These are phyloP conservation scores for Mucor saturninus DNA, from an alignment of 371 early-diverging fungal species.

Conservation along the genomic window DNA sequence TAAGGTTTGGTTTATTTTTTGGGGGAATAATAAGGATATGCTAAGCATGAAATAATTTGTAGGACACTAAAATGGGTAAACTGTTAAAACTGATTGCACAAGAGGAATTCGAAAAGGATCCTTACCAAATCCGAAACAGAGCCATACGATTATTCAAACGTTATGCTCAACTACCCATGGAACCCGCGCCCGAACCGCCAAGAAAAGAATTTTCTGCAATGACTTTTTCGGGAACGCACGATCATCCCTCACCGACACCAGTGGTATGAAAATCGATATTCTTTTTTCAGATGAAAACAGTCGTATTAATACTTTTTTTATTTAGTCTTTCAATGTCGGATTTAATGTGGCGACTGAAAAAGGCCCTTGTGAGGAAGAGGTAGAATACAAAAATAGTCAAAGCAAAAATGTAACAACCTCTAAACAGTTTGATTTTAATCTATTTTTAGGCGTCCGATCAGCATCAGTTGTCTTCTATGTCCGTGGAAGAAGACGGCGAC, in stretches of 20 bases:
- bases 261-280: too few relatives aligned
- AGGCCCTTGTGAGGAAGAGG: too few relatives aligned
- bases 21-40: background rate
- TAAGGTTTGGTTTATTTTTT: slow-evolving; percentile 23
- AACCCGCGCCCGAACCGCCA: background rate
- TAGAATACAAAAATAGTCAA: too few relatives aligned
- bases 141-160: slow-evolving; percentile 37
- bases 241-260: too few relatives aligned
- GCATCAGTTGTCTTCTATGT: background rate
- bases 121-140: slow-evolving; percentile 34
- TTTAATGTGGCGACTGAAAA: too few relatives aligned
- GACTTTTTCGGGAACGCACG: background rate
- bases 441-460: background rate
- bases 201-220: slow-evolving; percentile 15
- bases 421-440: background rate
- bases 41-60: background rate
- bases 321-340: too few relatives aligned
- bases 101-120: slow-evolving; percentile 42
- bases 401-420: too few relatives aligned
- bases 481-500: slow-evolving; percentile 26
- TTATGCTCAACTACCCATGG: slow-evolving; percentile 30
- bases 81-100: slow-evolving; percentile 47
- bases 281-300: too few relatives aligned
- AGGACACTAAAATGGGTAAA: slow-evolving; percentile 57
- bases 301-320: too few relatives aligned